Evolutionary conservation across 805 yeast genomes (phyloP), one percentile per base, ranked within the genome.

Genomic region (Candida oleophila): DNA sequence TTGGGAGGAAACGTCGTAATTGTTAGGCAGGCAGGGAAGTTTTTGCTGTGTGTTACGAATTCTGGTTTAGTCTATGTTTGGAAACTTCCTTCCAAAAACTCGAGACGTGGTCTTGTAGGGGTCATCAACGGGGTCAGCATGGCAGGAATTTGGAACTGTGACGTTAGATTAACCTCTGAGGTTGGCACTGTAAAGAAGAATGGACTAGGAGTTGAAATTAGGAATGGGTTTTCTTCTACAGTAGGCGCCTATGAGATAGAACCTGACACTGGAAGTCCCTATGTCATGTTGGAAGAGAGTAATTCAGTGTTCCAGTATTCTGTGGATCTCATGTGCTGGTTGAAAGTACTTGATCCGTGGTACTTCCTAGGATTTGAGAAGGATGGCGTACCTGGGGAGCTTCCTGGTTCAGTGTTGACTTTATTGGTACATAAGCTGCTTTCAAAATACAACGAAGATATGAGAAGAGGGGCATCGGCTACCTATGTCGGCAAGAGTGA

Each of bases 51-150:
- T 0, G 54, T 83, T 15, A 78, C 86, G 0, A 71, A 71, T 37
- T 64, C 67, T n/a, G 85, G 83, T 3, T 58, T 77, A 39, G 43
- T 82, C 1, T 74, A 74, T 56, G 62, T 72, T 1, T 83, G 84
- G 83, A 65, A 77, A 49, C 49, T 82, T n/a, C 56, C 61, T 4
- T 22, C 45, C 1, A 18, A 38, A 2, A 51, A 50, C 5, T 49
- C 52, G 4, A 56, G 50, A 14, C 41, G 42, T 9, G 47, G 72
- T 22, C 56, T 58, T 25, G 39, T 36, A 11, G 66, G 64, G 2
- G 43, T 77, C 0, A 49, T 78, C 32, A 60, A 60, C 28, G 75
- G 74, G 1, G 66, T 80, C 1, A 77, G 86, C 1, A 50, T 83
- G 21, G 80, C 87, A 0, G 74, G 84, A 0, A 65, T 82, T 2